Evolutionary conservation across 805 yeast genomes (phyloP).

Genomic region (Spathaspora girioi): DNA sequence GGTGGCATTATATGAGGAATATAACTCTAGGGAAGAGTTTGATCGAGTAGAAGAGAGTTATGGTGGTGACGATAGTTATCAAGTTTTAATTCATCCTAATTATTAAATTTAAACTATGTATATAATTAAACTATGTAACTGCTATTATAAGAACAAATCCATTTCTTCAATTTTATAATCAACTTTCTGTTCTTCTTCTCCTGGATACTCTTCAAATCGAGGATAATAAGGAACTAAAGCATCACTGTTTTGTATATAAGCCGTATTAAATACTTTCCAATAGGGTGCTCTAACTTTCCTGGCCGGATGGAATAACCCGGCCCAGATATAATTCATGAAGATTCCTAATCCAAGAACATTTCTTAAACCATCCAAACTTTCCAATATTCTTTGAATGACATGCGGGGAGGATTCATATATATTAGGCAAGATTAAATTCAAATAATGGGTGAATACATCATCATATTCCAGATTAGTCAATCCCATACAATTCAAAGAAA

Average conservation of each 20-base stretch:
- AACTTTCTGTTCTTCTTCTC: not conserved
- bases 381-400: constrained; percentile 78
- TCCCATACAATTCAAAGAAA: constrained; percentile 78
- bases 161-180: constrained; percentile 45
- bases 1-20: constrained; percentile 23
- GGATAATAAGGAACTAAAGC: constrained; percentile 85
- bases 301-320: constrained; percentile 93
- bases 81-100: constrained; percentile 1
- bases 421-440: constrained; percentile 84
- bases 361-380: constrained; percentile 71
- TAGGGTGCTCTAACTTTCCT: constrained; percentile 77
- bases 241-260: constrained; percentile 72
- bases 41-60: constrained; percentile 26
- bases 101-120: not conserved
- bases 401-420: constrained; percentile 94
- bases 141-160: constrained; percentile 39
- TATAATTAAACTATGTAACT: not conserved
- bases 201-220: constrained; percentile 26
- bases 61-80: constrained; percentile 25
- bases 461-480: constrained; percentile 57
- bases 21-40: constrained; percentile 26
- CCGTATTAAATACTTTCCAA: constrained; percentile 78
- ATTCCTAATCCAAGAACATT: constrained; percentile 74
- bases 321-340: constrained; percentile 72
- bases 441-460: constrained; percentile 70